Conservation (phyloP, 345 rosid genomes). For the Mercurialis annua region DNA sequence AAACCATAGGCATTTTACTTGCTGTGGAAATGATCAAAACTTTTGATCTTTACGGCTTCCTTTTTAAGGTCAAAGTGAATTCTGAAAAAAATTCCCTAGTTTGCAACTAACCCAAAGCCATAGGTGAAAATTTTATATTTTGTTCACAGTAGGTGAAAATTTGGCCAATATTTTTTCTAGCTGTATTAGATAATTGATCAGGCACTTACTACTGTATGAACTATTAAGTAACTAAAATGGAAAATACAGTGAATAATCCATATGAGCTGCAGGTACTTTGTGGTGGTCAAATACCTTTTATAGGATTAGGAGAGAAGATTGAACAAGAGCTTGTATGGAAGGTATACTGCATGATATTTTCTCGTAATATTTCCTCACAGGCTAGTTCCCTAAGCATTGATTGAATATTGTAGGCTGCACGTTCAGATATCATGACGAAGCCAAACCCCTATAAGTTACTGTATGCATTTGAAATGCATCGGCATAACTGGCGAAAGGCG, state of each 20-base stretch:
- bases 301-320: constrained; percentile 83
- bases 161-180: not conserved
- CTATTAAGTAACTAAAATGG: not conserved
- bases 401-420: constrained; percentile 63
- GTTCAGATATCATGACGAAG: constrained; percentile 64
- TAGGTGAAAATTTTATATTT: not conserved
- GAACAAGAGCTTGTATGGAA: constrained; percentile 94
- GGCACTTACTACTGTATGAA: not conserved
- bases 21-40: not conserved
- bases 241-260: constrained; percentile 8
- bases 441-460: constrained; percentile 89
- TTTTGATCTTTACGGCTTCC: not conserved
- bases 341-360: constrained; percentile 41
- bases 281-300: constrained; percentile 82
- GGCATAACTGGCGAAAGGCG: constrained; percentile 91
- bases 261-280: constrained; percentile 56
- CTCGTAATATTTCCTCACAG: constrained; percentile 9
- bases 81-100: not conserved
- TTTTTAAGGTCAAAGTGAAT: not conserved
- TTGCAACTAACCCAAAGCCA: not conserved
- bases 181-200: no score
- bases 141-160: not conserved
- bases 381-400: constrained; percentile 6
- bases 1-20: constrained; percentile 4
- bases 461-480: constrained; percentile 89